phyloP scores from a whole-genome alignment of 345 rosid genomes.

The Lepidium didymum region DNA sequence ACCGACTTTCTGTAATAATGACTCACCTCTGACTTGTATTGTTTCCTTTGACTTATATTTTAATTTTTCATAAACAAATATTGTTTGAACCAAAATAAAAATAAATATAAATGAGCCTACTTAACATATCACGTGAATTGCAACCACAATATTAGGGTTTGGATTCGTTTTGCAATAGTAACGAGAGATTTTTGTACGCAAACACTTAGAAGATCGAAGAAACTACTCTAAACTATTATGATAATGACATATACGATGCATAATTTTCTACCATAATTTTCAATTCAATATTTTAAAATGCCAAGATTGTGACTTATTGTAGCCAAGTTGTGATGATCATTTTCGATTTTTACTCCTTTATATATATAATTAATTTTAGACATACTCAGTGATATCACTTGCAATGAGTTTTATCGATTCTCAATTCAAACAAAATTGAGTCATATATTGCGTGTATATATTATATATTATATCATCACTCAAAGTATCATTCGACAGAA shows the following conservation, averaged over 20 bases:
- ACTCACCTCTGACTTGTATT: not conserved
- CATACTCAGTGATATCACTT: not conserved
- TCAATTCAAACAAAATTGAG: no score
- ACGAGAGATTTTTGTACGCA: not conserved
- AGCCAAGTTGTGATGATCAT: slow-evolving; percentile 6
- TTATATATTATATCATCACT: no score
- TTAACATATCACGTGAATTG: no score
- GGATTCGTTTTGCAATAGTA: no score
- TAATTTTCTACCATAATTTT: not conserved
- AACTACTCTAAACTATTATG: not conserved
- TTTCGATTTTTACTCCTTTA: not conserved
- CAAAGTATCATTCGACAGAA: no score
- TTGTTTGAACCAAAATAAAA: no score
- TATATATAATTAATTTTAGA: not conserved
- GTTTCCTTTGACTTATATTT: not conserved
- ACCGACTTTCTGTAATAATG: not conserved
- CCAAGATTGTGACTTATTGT: not conserved
- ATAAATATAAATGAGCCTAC: no score
- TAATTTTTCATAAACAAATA: not conserved
- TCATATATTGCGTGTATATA: no score
- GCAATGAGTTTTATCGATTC: not conserved
- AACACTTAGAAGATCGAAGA: not conserved
- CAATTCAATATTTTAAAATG: not conserved
- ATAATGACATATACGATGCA: not conserved
- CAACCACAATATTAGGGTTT: no score